A percentile compares a stretch with the other conserved stretches of the same genome.
phyloP scores from a whole-genome alignment of 768 basidiomycete genomes.

The Mrakia hoshinonis region DNA sequence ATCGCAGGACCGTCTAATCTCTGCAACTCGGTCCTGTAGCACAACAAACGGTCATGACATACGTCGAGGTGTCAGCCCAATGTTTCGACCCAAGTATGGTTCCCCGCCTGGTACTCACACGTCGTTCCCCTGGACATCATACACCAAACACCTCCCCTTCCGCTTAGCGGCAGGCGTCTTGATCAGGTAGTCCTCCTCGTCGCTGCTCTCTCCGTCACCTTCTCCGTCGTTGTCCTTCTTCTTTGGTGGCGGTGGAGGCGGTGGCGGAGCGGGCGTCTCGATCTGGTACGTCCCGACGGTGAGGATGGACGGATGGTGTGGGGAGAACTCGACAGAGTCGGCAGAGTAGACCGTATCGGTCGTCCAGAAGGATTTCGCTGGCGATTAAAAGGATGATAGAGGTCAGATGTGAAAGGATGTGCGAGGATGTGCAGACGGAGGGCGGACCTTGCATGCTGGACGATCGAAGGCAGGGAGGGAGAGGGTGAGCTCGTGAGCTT shows the following conservation, averaged over 20 bases:
- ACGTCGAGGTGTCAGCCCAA: too few relatives aligned
- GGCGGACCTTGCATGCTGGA: too few relatives aligned
- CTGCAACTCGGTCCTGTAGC: slow-evolving; percentile 50
- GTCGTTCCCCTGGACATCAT: slow-evolving; percentile 38
- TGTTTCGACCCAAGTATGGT: too few relatives aligned
- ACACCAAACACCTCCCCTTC: slow-evolving; percentile 66
- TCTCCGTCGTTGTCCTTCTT: background rate
- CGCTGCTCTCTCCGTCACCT: slow-evolving; percentile 26
- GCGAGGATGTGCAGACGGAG: too few relatives aligned
- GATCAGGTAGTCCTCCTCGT: slow-evolving; percentile 31
- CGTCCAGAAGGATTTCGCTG: slow-evolving; percentile 36
- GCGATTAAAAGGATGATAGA: too few relatives aligned
- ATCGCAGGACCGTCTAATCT: slow-evolving; percentile 65
- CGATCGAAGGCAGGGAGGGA: too few relatives aligned
- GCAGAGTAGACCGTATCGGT: slow-evolving; percentile 73
- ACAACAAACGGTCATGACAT: background rate
- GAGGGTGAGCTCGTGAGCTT: too few relatives aligned
- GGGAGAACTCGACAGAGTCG: slow-evolving; percentile 86
- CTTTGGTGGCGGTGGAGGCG: background rate
- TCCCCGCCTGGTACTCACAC: slow-evolving; percentile 24
- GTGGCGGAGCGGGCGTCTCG: slow-evolving; percentile 35
- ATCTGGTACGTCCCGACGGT: slow-evolving; percentile 90
- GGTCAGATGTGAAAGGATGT: too few relatives aligned
- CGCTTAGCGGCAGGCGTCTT: slow-evolving; percentile 38
- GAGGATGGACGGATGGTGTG: slow-evolving; percentile 58